phyloP scores from a whole-genome alignment of 306 rosid species.

The Citrullus colocynthis region DNA sequence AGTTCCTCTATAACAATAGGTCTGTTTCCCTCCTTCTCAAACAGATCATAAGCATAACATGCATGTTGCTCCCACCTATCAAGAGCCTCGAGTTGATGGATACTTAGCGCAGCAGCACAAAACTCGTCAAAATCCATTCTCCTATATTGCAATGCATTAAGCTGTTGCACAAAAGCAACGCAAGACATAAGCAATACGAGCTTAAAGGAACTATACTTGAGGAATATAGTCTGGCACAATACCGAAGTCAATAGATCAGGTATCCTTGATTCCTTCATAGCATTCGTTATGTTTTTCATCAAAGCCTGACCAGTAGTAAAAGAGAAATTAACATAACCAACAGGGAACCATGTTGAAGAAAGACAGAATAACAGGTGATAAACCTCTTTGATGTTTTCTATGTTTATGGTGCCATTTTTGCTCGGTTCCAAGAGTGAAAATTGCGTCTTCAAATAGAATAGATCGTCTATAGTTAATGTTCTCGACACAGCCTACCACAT shows the following conservation, averaged over 20 bases:
- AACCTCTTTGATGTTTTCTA: conserved; percentile 78
- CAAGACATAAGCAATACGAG: neutral
- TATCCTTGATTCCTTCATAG: conserved; percentile 4
- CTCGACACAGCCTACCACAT: conserved; percentile 70
- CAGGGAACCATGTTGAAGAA: neutral
- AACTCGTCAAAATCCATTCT: conserved; percentile 63
- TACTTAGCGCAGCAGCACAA: conserved; percentile 47
- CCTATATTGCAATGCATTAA: conserved; percentile 51
- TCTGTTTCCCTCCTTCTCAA: conserved; percentile 54
- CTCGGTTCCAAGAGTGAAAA: conserved; percentile 69
- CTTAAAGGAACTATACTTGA: neutral
- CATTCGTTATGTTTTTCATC: neutral
- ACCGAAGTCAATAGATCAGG: conserved; percentile 6
- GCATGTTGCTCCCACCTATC: conserved; percentile 64
- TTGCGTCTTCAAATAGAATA: conserved; percentile 57
- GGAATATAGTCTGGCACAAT: neutral
- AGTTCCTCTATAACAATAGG: conserved; percentile 52
- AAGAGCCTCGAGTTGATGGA: conserved; percentile 56
- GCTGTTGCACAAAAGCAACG: conserved; percentile 16
- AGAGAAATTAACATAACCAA: neutral
- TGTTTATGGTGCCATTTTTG: conserved; percentile 59
- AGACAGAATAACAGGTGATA: conserved; percentile 4
- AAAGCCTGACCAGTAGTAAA: neutral
- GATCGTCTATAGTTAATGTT: conserved; percentile 59
- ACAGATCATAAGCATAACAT: conserved; percentile 47